Evolutionary conservation across 1,139 yeast species (phyloP).

Genomic region (Candida mesenterica): DNA sequence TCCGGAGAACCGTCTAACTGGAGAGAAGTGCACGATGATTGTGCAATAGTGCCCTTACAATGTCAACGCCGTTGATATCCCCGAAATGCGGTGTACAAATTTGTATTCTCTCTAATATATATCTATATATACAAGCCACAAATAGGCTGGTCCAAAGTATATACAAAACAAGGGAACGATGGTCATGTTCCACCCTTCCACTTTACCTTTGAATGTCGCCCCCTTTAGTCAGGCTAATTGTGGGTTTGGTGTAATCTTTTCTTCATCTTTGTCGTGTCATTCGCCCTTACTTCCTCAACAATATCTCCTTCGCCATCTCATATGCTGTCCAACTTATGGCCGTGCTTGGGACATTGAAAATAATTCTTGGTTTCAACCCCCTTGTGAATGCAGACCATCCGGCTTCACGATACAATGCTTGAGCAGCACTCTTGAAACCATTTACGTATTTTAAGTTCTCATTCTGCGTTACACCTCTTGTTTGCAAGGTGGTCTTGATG

Average conservation of each 20-base stretch:
- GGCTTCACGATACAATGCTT: constrained; percentile 60
- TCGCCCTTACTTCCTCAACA: constrained; percentile 22
- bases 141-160: neutral
- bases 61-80: no score
- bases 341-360: constrained; percentile 93
- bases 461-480: constrained; percentile 56
- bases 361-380: constrained; percentile 88
- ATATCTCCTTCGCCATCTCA: constrained; percentile 89
- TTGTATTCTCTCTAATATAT: constrained; percentile 2
- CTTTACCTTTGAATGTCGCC: neutral
- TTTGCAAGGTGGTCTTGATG: constrained; percentile 87
- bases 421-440: constrained; percentile 72
- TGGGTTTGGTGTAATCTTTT: no score
- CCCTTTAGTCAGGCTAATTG: neutral
- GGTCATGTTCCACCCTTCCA: neutral
- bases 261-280: no score
- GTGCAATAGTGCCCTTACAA: no score
- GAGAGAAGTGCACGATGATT: no score
- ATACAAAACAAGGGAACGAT: constrained; percentile 2
- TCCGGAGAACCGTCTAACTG: no score
- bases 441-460: constrained; percentile 56
- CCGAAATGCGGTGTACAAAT: no score
- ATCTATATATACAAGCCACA: constrained; percentile 4
- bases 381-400: constrained; percentile 74
- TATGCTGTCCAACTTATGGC: constrained; percentile 98